Base-by-base conservation (phyloP, 768 basidiomycete genomes). In the Imleria badia region DNA sequence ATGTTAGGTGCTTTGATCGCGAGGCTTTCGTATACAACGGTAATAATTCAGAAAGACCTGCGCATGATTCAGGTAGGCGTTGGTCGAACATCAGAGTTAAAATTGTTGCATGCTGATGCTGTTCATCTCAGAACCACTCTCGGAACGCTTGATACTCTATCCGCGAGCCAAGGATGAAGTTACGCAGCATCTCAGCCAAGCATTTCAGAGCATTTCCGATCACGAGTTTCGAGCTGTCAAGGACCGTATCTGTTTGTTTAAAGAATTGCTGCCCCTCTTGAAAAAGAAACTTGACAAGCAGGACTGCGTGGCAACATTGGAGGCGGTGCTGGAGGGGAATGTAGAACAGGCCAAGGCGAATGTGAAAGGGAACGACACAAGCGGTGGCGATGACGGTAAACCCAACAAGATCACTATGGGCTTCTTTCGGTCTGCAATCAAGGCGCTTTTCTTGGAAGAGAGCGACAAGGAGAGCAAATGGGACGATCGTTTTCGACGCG, bases 1-100 rank as follows among this genome's bases (percentile, higher is more conserved):
- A 23, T n/a, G 0, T 35, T 9, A 69, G 67, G 4, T 53, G 50
- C 33, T 56, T 58, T 41, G 62, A 71, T 9, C 56, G 60, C 0
- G 46, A 9, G 15, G 33, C 19, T 0, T 69, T 71, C 15, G 9
- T n/a, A 3, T 62, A 49, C 14, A 0, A 8, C 5, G 50, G 8
- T 1, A 35, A 31, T 2, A 40, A 17, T 1, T 3, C 4, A 0
- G 56, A 45, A 34, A 46, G 3, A 7, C 5, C 30, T 11, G 29
- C 46, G 2, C 39, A 51, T 3, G 5, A 44, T 39, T 47, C 45
- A 33, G 60, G 60, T 69, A 12, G 8, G 36, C 35, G 7, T 5
- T 20, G 17, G 1, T 47, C 19, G n/a, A 0, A 3, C 14, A 12
- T 11, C 1, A 39, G 9, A 1, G 22, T 35, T 1, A 20, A 41